Conservation (phyloP, 2,329 filamentous ascomycete species). For the Colletotrichum trifolii region DNA sequence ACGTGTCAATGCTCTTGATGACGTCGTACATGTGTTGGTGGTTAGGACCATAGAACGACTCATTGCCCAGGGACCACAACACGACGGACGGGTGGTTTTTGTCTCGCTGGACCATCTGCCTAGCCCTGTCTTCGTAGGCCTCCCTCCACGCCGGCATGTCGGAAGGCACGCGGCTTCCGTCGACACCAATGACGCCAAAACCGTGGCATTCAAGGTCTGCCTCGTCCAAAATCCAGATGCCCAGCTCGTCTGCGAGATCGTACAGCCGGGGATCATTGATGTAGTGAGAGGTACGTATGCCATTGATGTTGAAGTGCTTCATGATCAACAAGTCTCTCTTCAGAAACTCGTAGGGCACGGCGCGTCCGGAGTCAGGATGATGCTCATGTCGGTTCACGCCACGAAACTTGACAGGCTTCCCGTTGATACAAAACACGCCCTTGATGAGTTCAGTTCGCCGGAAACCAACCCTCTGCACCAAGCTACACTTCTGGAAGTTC, state of each 20-base stretch:
- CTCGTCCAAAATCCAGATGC: constrained; percentile 72
- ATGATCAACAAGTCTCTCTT: constrained; percentile 71
- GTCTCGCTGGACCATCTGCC: constrained; percentile 70
- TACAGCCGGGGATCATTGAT: constrained; percentile 70
- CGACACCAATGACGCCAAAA: constrained; percentile 54
- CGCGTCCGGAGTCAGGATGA: constrained; percentile 69
- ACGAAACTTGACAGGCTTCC: constrained; percentile 70
- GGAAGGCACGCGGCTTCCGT: constrained; percentile 63
- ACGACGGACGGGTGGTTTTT: constrained; percentile 73
- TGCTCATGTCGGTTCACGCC: constrained; percentile 80
- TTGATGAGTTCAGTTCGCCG: constrained; percentile 70
- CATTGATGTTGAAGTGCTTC: constrained; percentile 78
- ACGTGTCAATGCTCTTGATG: constrained; percentile 66
- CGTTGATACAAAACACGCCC: constrained; percentile 73
- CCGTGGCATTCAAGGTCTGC: constrained; percentile 67
- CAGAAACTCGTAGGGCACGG: constrained; percentile 71
- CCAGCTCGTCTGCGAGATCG: constrained; percentile 71
- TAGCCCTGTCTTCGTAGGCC: constrained; percentile 74
- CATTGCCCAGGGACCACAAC: constrained; percentile 79
- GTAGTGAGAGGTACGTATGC: constrained; percentile 75
- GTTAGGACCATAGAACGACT: constrained; percentile 76
- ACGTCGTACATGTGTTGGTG: constrained; percentile 75
- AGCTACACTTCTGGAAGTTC: constrained; percentile 49
- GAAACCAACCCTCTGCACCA: constrained; percentile 71
- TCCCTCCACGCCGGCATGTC: constrained; percentile 71